These are phyloP conservation scores for Paecilomyces formosus DNA, from an alignment of 2,329 filamentous ascomycete genomes.

Conservation along the genomic window DNA sequence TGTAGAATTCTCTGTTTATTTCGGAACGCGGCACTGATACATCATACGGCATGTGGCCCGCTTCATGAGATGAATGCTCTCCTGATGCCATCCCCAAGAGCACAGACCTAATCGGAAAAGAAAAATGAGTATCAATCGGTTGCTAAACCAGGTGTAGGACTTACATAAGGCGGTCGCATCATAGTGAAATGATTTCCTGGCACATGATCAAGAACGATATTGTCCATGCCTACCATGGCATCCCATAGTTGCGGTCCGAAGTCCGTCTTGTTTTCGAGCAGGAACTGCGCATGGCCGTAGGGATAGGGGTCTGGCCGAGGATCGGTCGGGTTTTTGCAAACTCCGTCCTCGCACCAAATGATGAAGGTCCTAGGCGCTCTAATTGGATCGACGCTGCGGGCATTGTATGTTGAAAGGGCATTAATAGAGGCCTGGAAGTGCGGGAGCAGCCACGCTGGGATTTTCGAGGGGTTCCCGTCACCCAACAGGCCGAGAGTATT, in stretches of 20 bases:
- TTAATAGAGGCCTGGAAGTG: conserved; percentile 11
- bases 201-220: conserved; percentile 5
- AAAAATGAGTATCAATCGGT: neutral
- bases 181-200: conserved; percentile 8
- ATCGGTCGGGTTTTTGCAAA: conserved; percentile 5
- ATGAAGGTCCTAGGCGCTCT: neutral
- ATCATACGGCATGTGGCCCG: neutral
- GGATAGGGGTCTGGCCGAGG: conserved; percentile 3
- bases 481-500: conserved; percentile 23
- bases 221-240: conserved; percentile 1
- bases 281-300: conserved; percentile 6
- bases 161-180: conserved; percentile 1
- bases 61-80: neutral
- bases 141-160: neutral
- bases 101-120: neutral
- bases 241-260: conserved; percentile 5
- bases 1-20: neutral
- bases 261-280: conserved; percentile 6
- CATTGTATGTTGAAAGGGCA: conserved; percentile 7
- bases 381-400: neutral
- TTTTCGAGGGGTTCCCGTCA: neutral
- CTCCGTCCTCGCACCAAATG: conserved; percentile 1
- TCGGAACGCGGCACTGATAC: neutral
- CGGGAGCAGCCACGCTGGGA: conserved; percentile 9
- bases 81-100: neutral